A percentile compares a stretch with the other conserved stretches of the same genome.
Conservation (phyloP, 306 rosid species). For the Dalbergia cultrata region DNA sequence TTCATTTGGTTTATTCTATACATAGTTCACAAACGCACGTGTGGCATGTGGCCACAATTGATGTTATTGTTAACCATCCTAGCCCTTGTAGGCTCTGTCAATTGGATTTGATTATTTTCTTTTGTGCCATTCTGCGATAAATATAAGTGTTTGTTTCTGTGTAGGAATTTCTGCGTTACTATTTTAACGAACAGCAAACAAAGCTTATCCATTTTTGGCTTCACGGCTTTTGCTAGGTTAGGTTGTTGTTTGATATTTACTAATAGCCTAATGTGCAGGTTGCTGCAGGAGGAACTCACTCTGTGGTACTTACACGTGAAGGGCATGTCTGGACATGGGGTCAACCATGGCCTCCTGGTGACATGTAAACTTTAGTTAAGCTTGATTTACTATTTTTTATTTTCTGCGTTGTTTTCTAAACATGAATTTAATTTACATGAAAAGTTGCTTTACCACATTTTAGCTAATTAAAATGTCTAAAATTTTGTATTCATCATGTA, state of each 20-base stretch:
- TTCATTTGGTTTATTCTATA: neutral
- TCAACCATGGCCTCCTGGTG: slow-evolving; percentile 99
- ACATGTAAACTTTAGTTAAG: slow-evolving; percentile 68
- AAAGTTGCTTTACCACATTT: slow-evolving; percentile 19
- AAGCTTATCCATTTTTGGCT: neutral
- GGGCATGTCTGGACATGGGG: slow-evolving; percentile 99
- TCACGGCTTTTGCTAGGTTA: slow-evolving; percentile 1
- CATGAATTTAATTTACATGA: slow-evolving; percentile 6
- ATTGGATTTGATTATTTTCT: slow-evolving; percentile 18
- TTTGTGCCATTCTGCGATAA: slow-evolving; percentile 13
- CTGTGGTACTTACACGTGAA: slow-evolving; percentile 93
- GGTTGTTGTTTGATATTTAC: slow-evolving; percentile 19
- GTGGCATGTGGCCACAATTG: neutral
- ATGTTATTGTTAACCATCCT: neutral
- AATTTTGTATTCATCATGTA: slow-evolving; percentile 42
- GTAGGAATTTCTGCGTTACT: slow-evolving; percentile 13
- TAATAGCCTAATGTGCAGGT: slow-evolving; percentile 63
- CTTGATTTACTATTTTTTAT: slow-evolving; percentile 25
- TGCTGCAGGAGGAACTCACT: slow-evolving; percentile 99
- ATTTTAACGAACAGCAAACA: neutral
- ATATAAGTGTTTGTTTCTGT: slow-evolving; percentile 11
- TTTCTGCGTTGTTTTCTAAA: neutral
- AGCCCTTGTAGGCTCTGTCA: neutral
- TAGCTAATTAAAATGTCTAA: slow-evolving; percentile 24
- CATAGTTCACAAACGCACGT: neutral